Evolutionary conservation across 2,329 filamentous ascomycete genomes (phyloP), one percentile per base, ranked within the genome.

Genomic region (Zasmidium cellare): DNA sequence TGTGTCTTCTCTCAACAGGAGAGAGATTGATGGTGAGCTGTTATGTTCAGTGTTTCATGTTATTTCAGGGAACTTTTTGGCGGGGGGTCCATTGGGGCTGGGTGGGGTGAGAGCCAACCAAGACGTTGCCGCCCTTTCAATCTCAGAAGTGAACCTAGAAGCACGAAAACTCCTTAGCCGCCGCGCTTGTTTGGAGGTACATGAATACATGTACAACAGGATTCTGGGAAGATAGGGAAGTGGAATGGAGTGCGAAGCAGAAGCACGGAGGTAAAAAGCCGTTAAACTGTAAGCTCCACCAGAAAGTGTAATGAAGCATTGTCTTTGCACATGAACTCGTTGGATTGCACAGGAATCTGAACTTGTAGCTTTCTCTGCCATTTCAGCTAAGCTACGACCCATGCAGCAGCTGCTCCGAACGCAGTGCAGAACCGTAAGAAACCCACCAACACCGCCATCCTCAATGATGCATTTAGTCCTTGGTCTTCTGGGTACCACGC

Each of bases 401-500:
- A 59, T 59, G 53, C 56, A 52, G 58, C 58, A 56, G 46, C 59
- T 60, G 61, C 57, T 57, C 44, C 51, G 48, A 60, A 62, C 52
- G 61, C 63, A 65, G 61, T 58, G 60, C 54, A 60, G 65, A 63
- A 56, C 58, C 64, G 64, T 64, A 56, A 65, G 64, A 61, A 63
- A 65, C 66, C 65, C 67, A 64, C 62, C 59, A 69, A 71, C 65
- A 67, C 66, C 69, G 59, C 64, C 57, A 62, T 61, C 58, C 58
- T 63, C 61, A 60, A 57, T 60, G 61, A 68, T 64, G 60, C 64
- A 59, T 71, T 65, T 73, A 75, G 56, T 99, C 96, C 91, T 99
- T 99, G 79, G 87, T 91, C 91, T 99, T 99, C 86, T 99, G 94
- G 79, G 94, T 97, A 96, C 94, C 94, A 84, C 94, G 93, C 79